phyloP scores from a whole-genome alignment of 495 filamentous ascomycete species.

The Hyaloscypha finlandica region DNA sequence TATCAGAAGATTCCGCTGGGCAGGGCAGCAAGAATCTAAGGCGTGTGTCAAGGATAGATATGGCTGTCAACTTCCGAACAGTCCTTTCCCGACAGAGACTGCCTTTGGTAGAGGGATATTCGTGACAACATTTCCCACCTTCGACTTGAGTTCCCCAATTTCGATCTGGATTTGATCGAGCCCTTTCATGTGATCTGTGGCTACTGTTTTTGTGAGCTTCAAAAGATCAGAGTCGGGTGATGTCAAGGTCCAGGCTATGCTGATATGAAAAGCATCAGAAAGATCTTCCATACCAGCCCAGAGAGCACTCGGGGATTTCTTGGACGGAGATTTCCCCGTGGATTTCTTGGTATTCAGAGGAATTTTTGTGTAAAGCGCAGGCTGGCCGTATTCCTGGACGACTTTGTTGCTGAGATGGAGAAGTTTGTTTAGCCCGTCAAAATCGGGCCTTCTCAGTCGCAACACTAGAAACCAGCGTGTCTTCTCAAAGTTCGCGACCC shows the following conservation, averaged over 20 bases:
- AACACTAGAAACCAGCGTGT: slow-evolving; percentile 89
- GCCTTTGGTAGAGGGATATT: slow-evolving; percentile 48
- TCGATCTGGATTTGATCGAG: slow-evolving; percentile 38
- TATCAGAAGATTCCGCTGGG: too few relatives aligned
- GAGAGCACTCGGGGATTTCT: neutral
- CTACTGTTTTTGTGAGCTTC: slow-evolving; percentile 35
- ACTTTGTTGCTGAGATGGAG: slow-evolving; percentile 65
- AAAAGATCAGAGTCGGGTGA: slow-evolving; percentile 41
- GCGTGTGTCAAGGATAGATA: too few relatives aligned
- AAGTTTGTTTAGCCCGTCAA: slow-evolving; percentile 56
- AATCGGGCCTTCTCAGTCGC: slow-evolving; percentile 46
- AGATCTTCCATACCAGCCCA: slow-evolving; percentile 36
- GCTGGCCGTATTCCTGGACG: slow-evolving; percentile 62
- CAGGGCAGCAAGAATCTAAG: too few relatives aligned
- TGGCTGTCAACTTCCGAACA: slow-evolving; percentile 25
- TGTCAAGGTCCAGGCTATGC: slow-evolving; percentile 74
- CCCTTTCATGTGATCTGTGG: slow-evolving; percentile 22
- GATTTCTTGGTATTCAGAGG: neutral
- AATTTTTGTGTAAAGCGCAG: slow-evolving; percentile 60
- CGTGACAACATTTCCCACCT: slow-evolving; percentile 74
- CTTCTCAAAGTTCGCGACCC: slow-evolving; percentile 72
- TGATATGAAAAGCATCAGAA: slow-evolving; percentile 72
- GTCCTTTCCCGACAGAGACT: slow-evolving; percentile 23
- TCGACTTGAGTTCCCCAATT: slow-evolving; percentile 64
- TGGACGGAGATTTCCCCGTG: neutral